phyloP scores from a whole-genome alignment of 345 rosid genomes.

The Mercurialis annua region DNA sequence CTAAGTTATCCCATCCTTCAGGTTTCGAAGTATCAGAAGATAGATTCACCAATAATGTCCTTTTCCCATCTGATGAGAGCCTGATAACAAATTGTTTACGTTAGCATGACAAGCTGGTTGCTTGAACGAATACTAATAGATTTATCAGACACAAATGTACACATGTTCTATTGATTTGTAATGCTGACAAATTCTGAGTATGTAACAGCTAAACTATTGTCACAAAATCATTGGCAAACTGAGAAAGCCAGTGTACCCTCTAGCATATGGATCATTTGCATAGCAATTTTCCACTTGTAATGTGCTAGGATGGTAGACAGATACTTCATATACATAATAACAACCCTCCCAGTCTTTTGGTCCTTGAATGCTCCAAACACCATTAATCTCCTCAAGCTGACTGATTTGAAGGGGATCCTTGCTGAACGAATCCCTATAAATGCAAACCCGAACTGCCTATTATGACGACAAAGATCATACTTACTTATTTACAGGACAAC shows the following conservation, averaged over 20 bases:
- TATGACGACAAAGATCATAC: slow-evolving; percentile 28
- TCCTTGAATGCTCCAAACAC: slow-evolving; percentile 72
- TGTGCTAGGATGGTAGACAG: slow-evolving; percentile 79
- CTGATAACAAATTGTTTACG: slow-evolving; percentile 37
- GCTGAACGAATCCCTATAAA: slow-evolving; percentile 47
- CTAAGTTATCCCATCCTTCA: slow-evolving; percentile 76
- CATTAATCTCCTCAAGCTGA: slow-evolving; percentile 53
- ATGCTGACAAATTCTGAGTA: slow-evolving; percentile 7
- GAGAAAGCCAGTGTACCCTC: slow-evolving; percentile 60
- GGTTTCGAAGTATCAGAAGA: slow-evolving; percentile 59
- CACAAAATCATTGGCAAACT: slow-evolving; percentile 27
- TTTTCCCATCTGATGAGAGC: slow-evolving; percentile 79
- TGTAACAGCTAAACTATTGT: slow-evolving; percentile 21
- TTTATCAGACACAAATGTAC: background rate
- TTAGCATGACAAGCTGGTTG: background rate
- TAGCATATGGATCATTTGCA: slow-evolving; percentile 95
- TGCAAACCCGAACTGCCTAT: slow-evolving; percentile 58
- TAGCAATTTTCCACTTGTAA: slow-evolving; percentile 66
- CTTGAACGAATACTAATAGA: background rate
- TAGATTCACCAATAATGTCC: slow-evolving; percentile 71
- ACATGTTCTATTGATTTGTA: background rate
- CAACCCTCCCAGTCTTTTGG: slow-evolving; percentile 80
- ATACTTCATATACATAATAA: slow-evolving; percentile 76
- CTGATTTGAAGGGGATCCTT: slow-evolving; percentile 47
- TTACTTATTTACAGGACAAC: background rate